Conservation (phyloP, 1,284 basidiomycete species). For the Crepidotus sp. region DNA sequence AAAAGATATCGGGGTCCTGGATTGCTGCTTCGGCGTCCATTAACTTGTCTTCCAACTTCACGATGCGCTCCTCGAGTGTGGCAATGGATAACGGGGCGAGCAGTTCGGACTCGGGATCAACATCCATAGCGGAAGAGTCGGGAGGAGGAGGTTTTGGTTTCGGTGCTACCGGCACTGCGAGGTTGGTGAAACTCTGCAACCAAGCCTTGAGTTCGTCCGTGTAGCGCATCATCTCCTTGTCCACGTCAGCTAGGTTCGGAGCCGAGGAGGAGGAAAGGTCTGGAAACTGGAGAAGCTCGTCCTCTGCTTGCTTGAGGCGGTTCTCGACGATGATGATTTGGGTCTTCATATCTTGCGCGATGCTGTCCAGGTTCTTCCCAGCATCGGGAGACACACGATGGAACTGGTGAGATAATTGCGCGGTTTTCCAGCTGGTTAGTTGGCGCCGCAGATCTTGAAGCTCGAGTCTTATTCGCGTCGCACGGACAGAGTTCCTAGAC, state of each 20-base stretch:
- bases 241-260: not conserved
- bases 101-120: not conserved
- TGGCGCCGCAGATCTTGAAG: not conserved
- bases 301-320: constrained; percentile 6
- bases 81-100: not conserved
- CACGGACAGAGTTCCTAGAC: constrained; percentile 11
- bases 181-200: constrained; percentile 6
- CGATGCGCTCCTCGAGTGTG: not conserved
- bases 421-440: not conserved
- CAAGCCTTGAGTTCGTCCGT: constrained; percentile 9
- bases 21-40: not conserved
- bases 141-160: not conserved
- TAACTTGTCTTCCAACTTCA: not conserved
- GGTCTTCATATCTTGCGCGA: not conserved
- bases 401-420: constrained; percentile 9
- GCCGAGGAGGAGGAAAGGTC: constrained; percentile 4
- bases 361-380: constrained; percentile 1
- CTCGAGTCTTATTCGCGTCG: constrained; percentile 11
- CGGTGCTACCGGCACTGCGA: not conserved
- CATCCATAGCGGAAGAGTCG: constrained; percentile 8
- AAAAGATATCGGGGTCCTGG: not conserved
- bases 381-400: constrained; percentile 1
- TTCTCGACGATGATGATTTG: not conserved
- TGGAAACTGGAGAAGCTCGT: constrained; percentile 2
- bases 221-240: constrained; percentile 10